Base-by-base conservation (phyloP, 2,329 filamentous ascomycete genomes). In the Fusarium paranaense region DNA sequence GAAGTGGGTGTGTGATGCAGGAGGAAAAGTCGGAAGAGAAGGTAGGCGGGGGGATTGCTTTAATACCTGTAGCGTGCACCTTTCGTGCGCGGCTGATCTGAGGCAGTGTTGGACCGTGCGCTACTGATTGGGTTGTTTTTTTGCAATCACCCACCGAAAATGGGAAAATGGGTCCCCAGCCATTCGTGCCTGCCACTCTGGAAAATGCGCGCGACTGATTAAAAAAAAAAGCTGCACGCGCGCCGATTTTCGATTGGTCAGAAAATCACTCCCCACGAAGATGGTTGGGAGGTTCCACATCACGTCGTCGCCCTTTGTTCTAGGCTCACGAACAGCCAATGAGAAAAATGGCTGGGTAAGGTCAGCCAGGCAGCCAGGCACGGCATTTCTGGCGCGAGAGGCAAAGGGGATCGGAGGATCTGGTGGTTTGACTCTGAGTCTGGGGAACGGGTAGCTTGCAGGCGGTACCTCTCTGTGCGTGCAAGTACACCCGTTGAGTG, bases 31-130 rank as follows among this genome's bases (percentile, higher is more conserved):
- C 77, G 73, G 73, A 70, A 76, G 75, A 75, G 66, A 73, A 73
- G 72, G 80, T 78, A 78, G 84, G 84, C 83, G 86, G 86, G 86
- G 85, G 83, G 80, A 77, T 75, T 74, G 79, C 78, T 83, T 84
- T 84, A 84, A 84, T 84, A 84, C 80, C 81, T 80, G 76, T 78
- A 76, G 76, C 76, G 78, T 70, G 74, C 73, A 69, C 65, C 66
- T 72, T 73, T 66, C 60, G 71, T 76, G 77, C 69, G 78, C 81
- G 81, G 81, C 80, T 84, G 83, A 84, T 84, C 78, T 84, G 81
- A 73, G 52, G 64, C 22, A 62, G 64, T 20, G 64, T 38, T 73
- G 71, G 72, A 62, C 74, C 72, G 73, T 78, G 78, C 75, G 73
- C 56, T 14, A 32, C 64, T 76, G 76, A 76, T 75, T 75, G 67